Base-by-base conservation (phyloP, 352 stramenopile species). In the Pythium oligandrum region DNA sequence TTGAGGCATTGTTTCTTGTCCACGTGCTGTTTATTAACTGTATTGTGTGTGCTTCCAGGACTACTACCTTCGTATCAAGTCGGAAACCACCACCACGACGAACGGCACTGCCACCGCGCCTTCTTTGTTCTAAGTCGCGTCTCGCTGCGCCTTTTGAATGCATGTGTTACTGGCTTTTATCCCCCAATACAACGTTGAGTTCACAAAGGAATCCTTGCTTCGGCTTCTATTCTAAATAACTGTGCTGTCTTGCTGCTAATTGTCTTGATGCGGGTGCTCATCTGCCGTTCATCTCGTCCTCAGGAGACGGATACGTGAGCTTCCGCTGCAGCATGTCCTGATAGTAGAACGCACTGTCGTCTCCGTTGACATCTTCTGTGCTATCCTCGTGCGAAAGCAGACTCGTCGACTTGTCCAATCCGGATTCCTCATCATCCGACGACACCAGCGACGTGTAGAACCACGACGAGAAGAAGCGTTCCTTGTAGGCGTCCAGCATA, bases 1-100 rank as follows among this genome's bases (percentile, higher is more conserved):
- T 0, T 51, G 3, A 6, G 48, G 11, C 6, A 40, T 45, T 45
- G 11, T 11, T 40, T 6, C 26, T 39, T 6, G 34, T 62, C n/a
- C 4, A 12, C 44, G 6, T 40, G 4, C 45, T 12, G 42, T 2
- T 52, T 38, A 40, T 49, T 78, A 44, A 65, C 33, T 40, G 11
- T 10, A 2, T 30, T 7, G 38, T 39, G 40, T 42, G 0, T 57
- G 49, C 54, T 12, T 51, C 12, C 51, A 88, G 78, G 79, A 90
- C 40, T 83, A 74, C 40, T 90, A 90, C 71, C 61, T 90, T 39
- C 83, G 80, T 45, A 63, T 87, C 31, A 90, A 90, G 75, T 53
- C 71, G 56, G 69, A 87, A 36, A 61, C 66, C 39, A 59, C 35
- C n/a, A 47, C 51, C 2, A 33, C 66, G 44, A 51, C 68, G 66